Base-by-base conservation (phyloP, 1,284 basidiomycete genomes). In the Meripilus lineatus region DNA sequence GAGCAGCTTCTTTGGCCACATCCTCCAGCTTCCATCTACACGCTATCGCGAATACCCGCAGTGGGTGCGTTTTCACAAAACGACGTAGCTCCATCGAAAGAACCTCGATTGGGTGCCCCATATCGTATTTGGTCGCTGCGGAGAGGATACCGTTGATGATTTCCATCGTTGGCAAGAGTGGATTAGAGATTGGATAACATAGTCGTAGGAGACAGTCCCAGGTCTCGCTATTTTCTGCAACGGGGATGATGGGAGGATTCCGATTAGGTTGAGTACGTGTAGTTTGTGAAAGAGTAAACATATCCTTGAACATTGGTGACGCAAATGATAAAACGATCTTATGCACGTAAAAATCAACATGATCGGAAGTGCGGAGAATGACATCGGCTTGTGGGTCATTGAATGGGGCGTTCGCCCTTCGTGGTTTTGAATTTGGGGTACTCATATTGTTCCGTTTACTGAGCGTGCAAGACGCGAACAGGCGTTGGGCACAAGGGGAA, bases 331-430 rank as follows among this genome's bases (percentile, higher is more conserved):
- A 42, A 11, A 53, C 50, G 20, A 46, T 40, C 32, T 52, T 53
- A 47, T 53, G 51, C 7, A 55, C 54, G 14, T 45, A 45, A 44
- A 57, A 57, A 3, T 51, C 39, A 17, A 46, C 33, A 14, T 45
- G 48, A 32, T 58, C 56, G 18, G 42, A 40, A 11, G 53, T 50
- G 18, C 48, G 44, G 13, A 59, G 41, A 13, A 49, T 50, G 21
- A 56, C 43, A 22, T 36, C 20, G 26, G 24, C 17, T n/a, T 13
- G 20, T 30, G 28, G 28, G 17, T 38, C 42, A 32, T 44, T 36
- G 36, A 44, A 44, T 5, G 42, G 42, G n/a, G 8, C 11, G n/a
- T n/a, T n/a, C n/a, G n/a, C n/a, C n/a, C n/a, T n/a, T n/a, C n/a
- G n/a, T n/a, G n/a, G n/a, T n/a, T n/a, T n/a, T n/a, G n/a, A n/a